A percentile compares a stretch with the other conserved stretches of the same genome.
These are phyloP conservation scores for Akanthomyces dipterigenus DNA, from an alignment of 2,329 filamentous ascomycete species.

Conservation along the genomic window DNA sequence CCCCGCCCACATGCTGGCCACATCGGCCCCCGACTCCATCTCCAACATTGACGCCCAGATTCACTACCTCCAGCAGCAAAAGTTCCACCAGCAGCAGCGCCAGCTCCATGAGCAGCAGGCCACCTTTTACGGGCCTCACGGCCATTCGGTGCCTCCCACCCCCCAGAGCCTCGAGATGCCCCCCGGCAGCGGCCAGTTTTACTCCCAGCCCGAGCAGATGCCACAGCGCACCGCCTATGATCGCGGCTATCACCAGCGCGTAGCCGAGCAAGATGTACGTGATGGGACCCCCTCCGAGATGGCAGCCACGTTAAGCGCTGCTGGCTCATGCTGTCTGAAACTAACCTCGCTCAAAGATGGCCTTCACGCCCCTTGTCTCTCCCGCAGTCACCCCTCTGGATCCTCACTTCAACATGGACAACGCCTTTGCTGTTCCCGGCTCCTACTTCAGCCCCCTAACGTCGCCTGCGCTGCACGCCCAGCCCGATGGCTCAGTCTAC, in stretches of 20 bases:
- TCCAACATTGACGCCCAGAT: constrained; percentile 59
- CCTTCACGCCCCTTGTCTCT: constrained; percentile 74
- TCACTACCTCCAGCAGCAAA: constrained; percentile 58
- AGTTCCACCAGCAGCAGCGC: constrained; percentile 52
- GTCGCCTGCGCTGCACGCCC: constrained; percentile 71
- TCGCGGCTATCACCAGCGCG: constrained; percentile 52
- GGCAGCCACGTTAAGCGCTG: not conserved
- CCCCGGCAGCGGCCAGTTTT: constrained; percentile 50
- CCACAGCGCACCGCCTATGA: constrained; percentile 58
- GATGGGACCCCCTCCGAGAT: not conserved
- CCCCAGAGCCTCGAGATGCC: constrained; percentile 76
- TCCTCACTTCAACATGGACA: constrained; percentile 56
- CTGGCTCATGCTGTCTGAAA: not conserved
- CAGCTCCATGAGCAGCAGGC: constrained; percentile 51
- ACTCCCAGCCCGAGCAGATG: constrained; percentile 48
- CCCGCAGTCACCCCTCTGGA: constrained; percentile 80
- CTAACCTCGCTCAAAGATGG: constrained; percentile 44
- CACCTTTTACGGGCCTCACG: constrained; percentile 47
- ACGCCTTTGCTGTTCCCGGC: constrained; percentile 55
- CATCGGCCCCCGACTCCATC: constrained; percentile 41
- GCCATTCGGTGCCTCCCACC: constrained; percentile 65
- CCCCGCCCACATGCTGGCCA: constrained; percentile 37
- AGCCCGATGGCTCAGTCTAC: constrained; percentile 47
- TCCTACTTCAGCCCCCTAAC: constrained; percentile 80
- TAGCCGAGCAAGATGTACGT: constrained; percentile 62